These are phyloP conservation scores for Apophysomyces variabilis DNA, from an alignment of 371 early-diverging fungal species.

Conservation along the genomic window DNA sequence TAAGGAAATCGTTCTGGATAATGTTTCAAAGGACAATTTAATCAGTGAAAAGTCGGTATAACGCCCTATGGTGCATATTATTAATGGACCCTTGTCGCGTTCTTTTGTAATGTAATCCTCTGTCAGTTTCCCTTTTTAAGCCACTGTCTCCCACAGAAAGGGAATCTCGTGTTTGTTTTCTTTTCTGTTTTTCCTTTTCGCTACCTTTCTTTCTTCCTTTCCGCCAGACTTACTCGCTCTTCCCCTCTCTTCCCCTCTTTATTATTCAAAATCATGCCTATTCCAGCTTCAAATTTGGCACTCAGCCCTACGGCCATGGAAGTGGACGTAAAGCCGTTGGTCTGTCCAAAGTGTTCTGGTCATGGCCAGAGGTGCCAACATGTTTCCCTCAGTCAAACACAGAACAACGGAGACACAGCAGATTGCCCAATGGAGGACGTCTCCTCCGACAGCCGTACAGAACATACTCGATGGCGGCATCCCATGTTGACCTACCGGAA, in stretches of 20 bases:
- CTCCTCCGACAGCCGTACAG: neutral
- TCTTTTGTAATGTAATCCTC: no score
- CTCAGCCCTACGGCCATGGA: neutral
- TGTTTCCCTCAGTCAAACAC: constrained; percentile 1
- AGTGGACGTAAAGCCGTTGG: constrained; percentile 1
- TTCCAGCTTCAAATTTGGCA: constrained; percentile 11
- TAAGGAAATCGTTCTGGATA: no score
- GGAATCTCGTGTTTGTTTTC: neutral
- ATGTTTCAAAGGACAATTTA: no score
- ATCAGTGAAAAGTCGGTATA: no score
- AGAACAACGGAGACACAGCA: neutral
- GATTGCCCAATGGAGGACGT: neutral
- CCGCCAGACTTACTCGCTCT: neutral
- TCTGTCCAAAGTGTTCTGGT: constrained; percentile 8
- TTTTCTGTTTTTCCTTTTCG: constrained; percentile 6
- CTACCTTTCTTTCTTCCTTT: neutral
- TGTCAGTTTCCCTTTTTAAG: constrained; percentile 1
- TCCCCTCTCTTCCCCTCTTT: neutral
- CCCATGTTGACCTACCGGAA: constrained; percentile 21
- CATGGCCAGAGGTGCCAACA: constrained; percentile 7
- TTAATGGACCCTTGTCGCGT: no score
- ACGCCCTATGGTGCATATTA: no score
- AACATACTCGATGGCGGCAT: constrained; percentile 1
- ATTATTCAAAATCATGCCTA: constrained; percentile 3
- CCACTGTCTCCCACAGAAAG: constrained; percentile 8